Conservation (phyloP, 495 filamentous ascomycete genomes). For the Bryoglossum gracile region DNA sequence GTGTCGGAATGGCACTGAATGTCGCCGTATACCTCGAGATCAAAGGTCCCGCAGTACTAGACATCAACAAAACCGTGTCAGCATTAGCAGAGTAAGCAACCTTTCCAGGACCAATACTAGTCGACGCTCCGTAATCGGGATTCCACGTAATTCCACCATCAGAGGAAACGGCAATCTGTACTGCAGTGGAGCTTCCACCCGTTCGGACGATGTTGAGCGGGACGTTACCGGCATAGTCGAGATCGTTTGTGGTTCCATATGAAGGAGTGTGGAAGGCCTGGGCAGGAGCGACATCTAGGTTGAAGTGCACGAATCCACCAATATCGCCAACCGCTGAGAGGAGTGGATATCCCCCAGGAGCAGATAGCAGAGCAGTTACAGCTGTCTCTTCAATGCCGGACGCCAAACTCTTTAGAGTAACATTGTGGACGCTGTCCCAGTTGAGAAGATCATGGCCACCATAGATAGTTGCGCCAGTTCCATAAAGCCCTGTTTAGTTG, state of each 20-base stretch:
- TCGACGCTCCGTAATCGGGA: background rate
- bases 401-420: constrained; percentile 45
- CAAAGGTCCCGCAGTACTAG: constrained; percentile 15
- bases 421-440: constrained; percentile 28
- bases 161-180: constrained; percentile 27
- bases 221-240: constrained; percentile 52
- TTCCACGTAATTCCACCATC: constrained; percentile 23
- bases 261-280: constrained; percentile 43
- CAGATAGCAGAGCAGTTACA: constrained; percentile 43
- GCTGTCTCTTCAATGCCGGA: constrained; percentile 54
- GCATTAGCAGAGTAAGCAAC: constrained; percentile 38
- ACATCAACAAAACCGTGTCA: constrained; percentile 44
- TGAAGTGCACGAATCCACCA: constrained; percentile 44
- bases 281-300: constrained; percentile 39
- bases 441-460: constrained; percentile 43
- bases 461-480: constrained; percentile 32
- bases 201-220: constrained; percentile 45
- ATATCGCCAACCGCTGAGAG: constrained; percentile 52
- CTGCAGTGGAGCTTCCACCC: constrained; percentile 31
- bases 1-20: constrained; percentile 8
- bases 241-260: constrained; percentile 41
- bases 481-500: too few species aligned
- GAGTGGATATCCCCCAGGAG: constrained; percentile 46
- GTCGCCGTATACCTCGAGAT: background rate
- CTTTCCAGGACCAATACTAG: constrained; percentile 42